phyloP scores from a whole-genome alignment of 257 asterid genomes.

The Nicotiana otophora region DNA sequence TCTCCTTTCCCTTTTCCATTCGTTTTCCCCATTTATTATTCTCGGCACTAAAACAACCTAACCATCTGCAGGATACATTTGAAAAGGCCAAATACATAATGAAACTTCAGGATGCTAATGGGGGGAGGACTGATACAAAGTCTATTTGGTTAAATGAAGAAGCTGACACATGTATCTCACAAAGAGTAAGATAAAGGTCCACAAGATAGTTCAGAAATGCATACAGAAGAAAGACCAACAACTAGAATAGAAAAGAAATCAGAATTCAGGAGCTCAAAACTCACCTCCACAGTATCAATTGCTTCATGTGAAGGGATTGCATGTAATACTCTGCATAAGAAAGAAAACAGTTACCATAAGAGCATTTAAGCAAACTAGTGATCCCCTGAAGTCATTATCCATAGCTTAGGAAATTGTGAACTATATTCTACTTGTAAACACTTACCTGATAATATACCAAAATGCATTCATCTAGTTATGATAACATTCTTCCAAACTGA shows the following conservation, averaged over 20 bases:
- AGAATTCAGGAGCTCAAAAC: constrained; percentile 7
- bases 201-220: not conserved
- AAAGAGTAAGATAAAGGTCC: not conserved
- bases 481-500: not conserved
- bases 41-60: not conserved
- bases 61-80: not conserved
- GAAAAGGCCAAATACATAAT: not conserved
- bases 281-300: constrained; percentile 94
- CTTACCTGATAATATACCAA: not conserved
- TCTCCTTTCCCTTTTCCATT: not conserved
- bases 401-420: not conserved
- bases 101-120: not conserved
- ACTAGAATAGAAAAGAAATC: not conserved
- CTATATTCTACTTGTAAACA: not conserved
- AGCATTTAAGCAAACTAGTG: not conserved
- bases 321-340: constrained; percentile 69
- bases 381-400: not conserved
- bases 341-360: not conserved
- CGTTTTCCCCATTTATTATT: not conserved
- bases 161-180: not conserved
- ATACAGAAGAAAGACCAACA: not conserved
- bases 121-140: not conserved
- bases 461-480: not conserved
- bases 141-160: not conserved
- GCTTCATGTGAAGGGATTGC: constrained; percentile 96